Conservation (phyloP, 192 early-diverging fungal species). For the Ambispora gerdemannii region DNA sequence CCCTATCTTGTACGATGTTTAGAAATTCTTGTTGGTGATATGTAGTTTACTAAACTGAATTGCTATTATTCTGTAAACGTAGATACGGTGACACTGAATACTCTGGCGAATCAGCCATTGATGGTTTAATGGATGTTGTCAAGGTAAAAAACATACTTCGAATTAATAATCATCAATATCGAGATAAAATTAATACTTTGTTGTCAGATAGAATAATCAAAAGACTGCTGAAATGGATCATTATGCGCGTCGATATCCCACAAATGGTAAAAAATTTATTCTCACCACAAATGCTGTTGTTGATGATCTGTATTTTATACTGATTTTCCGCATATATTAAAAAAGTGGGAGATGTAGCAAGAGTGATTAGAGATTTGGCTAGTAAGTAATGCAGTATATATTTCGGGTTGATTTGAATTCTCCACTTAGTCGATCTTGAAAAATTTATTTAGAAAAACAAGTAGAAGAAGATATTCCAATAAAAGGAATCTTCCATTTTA, state of each 20-base stretch:
- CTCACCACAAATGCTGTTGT: neutral
- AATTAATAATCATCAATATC: neutral
- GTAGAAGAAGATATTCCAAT: constrained; percentile 40
- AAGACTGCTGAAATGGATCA: constrained; percentile 66
- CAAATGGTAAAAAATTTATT: constrained; percentile 61
- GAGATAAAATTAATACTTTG: no score
- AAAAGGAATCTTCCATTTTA: constrained; percentile 62
- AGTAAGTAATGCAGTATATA: constrained; percentile 38
- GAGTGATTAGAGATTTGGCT: constrained; percentile 62
- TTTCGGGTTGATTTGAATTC: neutral
- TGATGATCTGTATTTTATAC: neutral
- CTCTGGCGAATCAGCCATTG: constrained; percentile 74
- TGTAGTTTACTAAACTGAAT: neutral
- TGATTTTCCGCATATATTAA: neutral
- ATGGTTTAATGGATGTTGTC: constrained; percentile 65
- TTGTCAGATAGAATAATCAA: constrained; percentile 34
- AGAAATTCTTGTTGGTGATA: neutral
- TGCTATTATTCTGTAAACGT: neutral
- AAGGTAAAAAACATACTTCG: constrained; percentile 37
- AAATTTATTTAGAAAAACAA: constrained; percentile 34
- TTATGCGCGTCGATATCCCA: constrained; percentile 70
- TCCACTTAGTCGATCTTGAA: neutral
- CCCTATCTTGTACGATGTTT: constrained; percentile 61
- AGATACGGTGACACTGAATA: constrained; percentile 62
- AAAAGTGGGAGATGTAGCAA: constrained; percentile 64